These are phyloP conservation scores for Imleria badia DNA, from an alignment of 768 basidiomycete genomes.

Conservation along the genomic window DNA sequence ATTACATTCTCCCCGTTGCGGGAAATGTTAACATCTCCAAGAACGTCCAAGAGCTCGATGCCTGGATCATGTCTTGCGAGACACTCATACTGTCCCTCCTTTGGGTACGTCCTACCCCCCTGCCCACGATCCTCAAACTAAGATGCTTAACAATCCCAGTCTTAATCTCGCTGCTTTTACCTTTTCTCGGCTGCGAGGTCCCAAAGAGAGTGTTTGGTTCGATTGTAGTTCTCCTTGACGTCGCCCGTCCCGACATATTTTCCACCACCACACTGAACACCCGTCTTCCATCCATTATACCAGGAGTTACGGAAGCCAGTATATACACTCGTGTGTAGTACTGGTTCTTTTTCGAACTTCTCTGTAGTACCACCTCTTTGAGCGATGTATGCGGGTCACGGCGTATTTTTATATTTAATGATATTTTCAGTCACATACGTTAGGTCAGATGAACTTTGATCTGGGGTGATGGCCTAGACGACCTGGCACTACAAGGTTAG, in stretches of 20 bases:
- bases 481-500: neutral
- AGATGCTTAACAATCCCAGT: neutral
- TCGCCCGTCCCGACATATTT: neutral
- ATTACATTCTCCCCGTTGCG: neutral
- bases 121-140: neutral
- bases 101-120: neutral
- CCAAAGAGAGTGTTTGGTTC: neutral
- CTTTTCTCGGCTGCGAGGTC: neutral
- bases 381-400: neutral
- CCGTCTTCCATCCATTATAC: neutral
- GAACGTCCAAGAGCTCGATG: neutral
- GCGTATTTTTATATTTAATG: neutral
- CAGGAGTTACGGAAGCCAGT: neutral
- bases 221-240: neutral
- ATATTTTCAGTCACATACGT: neutral
- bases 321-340: neutral
- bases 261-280: neutral
- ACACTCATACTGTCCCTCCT: neutral
- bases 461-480: neutral
- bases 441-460: neutral
- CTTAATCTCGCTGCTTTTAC: conserved; percentile 3
- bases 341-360: conserved; percentile 3
- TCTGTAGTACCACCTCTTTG: neutral
- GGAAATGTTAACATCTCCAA: neutral
- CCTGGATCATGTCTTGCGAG: neutral